Evolutionary conservation across 2,329 filamentous ascomycete species (phyloP), one percentile per base, ranked within the genome.

Genomic region (Alternaria tenuissima): DNA sequence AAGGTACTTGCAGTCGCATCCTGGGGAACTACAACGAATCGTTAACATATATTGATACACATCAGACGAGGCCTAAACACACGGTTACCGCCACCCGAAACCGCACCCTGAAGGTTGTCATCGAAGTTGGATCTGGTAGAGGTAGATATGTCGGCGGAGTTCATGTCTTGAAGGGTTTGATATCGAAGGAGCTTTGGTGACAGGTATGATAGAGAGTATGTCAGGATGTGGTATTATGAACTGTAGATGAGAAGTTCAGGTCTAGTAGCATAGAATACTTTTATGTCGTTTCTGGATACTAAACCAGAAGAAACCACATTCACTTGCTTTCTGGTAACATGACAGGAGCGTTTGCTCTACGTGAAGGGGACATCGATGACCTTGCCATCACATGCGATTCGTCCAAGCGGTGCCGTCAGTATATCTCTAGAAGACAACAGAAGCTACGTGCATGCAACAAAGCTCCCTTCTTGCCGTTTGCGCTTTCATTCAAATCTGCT

Each of bases 331-430:
- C 9, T 5, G 38, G 12, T 16, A 24, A 30, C 18, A 5, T 22
- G 46, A 42, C 24, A 22, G 7, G 9, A 39, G 48, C 26, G 55
- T 58, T 58, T 58, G 42, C 48, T 43, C 14, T 0, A 34, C 11
- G 34, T 41, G 14, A 48, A 32, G n/a, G 24, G 32, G 26, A 30
- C 2, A 26, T 22, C 11, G 30, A 24, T 34, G n/a, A 26, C 20
- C 12, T 52, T 9, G 20, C 20, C 14, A 20, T 39, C 39, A 41
- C 22, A 32, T 24, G 1, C 30, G 26, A 18, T 14, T 7, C 30
- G 41, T 16, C n/a, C 30, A 46, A n/a, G 41, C 6, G 42, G 3
- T 5, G 1, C 32, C 7, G 3, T 47, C 30, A 55, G 30, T n/a
- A 28, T 42, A n/a, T 12, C n/a, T 8, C 14, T 12, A 44, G 11